These are phyloP conservation scores for Ulmus americana DNA, from an alignment of 331 rosid species.

Conservation along the genomic window DNA sequence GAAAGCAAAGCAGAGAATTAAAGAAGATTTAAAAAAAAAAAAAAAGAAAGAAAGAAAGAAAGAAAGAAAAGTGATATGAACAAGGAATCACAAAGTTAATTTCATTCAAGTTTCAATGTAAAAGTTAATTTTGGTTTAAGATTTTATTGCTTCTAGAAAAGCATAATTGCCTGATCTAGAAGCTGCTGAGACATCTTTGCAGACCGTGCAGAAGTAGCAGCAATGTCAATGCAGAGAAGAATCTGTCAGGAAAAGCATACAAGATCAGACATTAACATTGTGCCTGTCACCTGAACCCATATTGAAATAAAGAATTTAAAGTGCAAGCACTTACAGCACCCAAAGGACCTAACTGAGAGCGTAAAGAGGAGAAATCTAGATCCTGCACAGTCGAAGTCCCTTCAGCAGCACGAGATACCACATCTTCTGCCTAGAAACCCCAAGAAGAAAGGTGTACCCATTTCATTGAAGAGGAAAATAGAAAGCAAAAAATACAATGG, in stretches of 20 bases:
- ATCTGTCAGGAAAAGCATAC: slow-evolving; percentile 51
- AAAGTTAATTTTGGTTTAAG: background rate
- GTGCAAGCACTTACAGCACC: slow-evolving; percentile 63
- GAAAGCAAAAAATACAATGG: slow-evolving; percentile 1
- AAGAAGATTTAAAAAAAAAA: background rate
- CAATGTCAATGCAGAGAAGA: slow-evolving; percentile 93
- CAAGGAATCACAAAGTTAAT: no score
- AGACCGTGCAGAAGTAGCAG: slow-evolving; percentile 84
- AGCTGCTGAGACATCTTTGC: slow-evolving; percentile 81
- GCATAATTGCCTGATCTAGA: slow-evolving; percentile 65
- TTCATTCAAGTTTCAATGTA: background rate
- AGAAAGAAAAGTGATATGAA: background rate
- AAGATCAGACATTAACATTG: slow-evolving; percentile 32
- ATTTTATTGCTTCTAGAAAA: background rate
- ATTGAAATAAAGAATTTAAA: slow-evolving; percentile 14
- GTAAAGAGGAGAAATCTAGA: slow-evolving; percentile 78
- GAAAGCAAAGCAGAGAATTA: background rate
- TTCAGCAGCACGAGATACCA: slow-evolving; percentile 62
- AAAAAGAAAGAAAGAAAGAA: background rate
- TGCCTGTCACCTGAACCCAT: slow-evolving; percentile 15
- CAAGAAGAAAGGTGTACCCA: slow-evolving; percentile 10
- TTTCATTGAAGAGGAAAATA: background rate
- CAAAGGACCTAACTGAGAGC: slow-evolving; percentile 86
- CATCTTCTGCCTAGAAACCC: slow-evolving; percentile 69
- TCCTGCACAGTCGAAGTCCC: slow-evolving; percentile 50